phyloP scores from a whole-genome alignment of 768 basidiomycete genomes.

The Suillus ampliporus region DNA sequence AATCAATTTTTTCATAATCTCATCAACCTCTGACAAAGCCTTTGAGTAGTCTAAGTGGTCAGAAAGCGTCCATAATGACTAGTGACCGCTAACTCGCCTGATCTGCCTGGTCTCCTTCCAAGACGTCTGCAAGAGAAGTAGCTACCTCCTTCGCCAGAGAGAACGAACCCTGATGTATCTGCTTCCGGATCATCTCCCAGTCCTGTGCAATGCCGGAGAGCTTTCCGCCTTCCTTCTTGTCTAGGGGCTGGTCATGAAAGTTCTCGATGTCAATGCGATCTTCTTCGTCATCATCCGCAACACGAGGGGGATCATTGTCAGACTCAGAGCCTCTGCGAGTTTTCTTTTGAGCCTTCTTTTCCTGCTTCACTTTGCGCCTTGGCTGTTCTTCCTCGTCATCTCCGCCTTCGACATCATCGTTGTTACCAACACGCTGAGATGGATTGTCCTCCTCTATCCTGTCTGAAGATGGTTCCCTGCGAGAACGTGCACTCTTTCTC shows the following conservation, averaged over 20 bases:
- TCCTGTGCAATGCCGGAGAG: conserved; percentile 64
- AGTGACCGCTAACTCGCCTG: conserved; percentile 46
- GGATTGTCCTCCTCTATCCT: conserved; percentile 58
- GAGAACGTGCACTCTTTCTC: conserved; percentile 38
- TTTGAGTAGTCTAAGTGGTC: conserved; percentile 29
- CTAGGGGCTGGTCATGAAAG: conserved; percentile 71
- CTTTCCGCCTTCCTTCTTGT: conserved; percentile 54
- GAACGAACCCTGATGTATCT: conserved; percentile 50
- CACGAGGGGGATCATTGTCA: conserved; percentile 24
- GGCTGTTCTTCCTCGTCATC: conserved; percentile 47
- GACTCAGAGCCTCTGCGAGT: conserved; percentile 42
- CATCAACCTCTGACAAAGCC: conserved; percentile 66
- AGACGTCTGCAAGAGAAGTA: conserved; percentile 64
- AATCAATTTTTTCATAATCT: conserved; percentile 68
- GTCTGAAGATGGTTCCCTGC: conserved; percentile 58
- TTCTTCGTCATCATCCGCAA: conserved; percentile 50
- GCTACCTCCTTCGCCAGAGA: conserved; percentile 57
- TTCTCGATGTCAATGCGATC: conserved; percentile 63
- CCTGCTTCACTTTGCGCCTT: conserved; percentile 39
- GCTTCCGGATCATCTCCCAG: conserved; percentile 62
- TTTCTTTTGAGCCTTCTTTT: conserved; percentile 34
- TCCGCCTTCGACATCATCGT: conserved; percentile 48
- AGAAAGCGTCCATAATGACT: background rate
- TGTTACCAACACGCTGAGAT: conserved; percentile 37
- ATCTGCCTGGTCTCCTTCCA: conserved; percentile 55